Percentiles rank a stretch among this genome's conserved stretches.
phyloP scores from a whole-genome alignment of 352 stramenopile species.

The Phytophthora meadii region DNA sequence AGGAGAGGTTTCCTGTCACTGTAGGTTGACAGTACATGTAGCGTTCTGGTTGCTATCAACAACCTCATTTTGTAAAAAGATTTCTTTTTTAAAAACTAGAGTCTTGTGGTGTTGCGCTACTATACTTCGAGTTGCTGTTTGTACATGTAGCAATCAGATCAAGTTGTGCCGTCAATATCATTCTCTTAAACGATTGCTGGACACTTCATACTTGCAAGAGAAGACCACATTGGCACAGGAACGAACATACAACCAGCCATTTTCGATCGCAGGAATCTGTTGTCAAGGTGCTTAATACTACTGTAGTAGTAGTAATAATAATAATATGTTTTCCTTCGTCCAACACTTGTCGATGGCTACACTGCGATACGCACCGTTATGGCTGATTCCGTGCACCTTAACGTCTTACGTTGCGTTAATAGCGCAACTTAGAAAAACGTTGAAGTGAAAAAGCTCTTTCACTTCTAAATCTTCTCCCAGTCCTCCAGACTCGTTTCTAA shows the following conservation, averaged over 20 bases:
- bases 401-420: constrained; percentile 1
- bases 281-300: background rate
- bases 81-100: constrained; percentile 1
- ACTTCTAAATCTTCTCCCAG: constrained; percentile 3
- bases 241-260: background rate
- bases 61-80: constrained; percentile 28
- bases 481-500: background rate
- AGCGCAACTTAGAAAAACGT: background rate
- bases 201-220: background rate
- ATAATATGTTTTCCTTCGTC: background rate
- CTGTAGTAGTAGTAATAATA: too few relatives aligned
- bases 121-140: background rate
- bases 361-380: constrained; percentile 8
- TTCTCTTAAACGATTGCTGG: background rate
- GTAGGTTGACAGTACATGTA: constrained; percentile 17
- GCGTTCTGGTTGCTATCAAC: constrained; percentile 29
- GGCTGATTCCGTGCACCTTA: constrained; percentile 1
- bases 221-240: too few relatives aligned
- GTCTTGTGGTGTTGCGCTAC: background rate
- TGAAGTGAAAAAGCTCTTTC: constrained; percentile 1
- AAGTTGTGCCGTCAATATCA: too few relatives aligned
- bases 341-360: constrained; percentile 2
- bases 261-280: background rate
- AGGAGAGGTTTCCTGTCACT: background rate
- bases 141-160: too few relatives aligned